These are phyloP conservation scores for Hyparrhenia diplandra DNA, from an alignment of 176 grass and related monocot genomes.

Conservation along the genomic window DNA sequence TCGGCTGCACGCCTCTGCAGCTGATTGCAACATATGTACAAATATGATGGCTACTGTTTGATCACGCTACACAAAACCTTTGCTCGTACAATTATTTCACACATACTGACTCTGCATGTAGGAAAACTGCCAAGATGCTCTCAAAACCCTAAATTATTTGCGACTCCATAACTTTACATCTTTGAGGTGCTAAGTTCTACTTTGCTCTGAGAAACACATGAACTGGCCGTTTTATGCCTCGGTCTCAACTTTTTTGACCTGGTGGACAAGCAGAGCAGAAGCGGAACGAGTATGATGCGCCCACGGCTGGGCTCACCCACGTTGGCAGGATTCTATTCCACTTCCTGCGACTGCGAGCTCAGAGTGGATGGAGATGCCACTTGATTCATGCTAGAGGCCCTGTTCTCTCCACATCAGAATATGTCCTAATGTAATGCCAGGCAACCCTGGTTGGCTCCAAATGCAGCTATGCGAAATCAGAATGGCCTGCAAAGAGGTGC, in stretches of 20 bases:
- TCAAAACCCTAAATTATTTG: background rate
- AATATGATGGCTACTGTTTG: background rate
- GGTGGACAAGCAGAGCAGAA: background rate
- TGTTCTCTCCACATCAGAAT: background rate
- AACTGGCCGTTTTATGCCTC: background rate
- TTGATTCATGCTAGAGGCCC: background rate
- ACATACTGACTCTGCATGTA: slow-evolving; percentile 14
- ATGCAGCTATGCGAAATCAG: slow-evolving; percentile 7
- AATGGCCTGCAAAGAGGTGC: slow-evolving; percentile 24
- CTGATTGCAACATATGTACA: background rate
- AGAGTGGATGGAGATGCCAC: background rate
- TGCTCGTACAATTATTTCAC: slow-evolving; percentile 30
- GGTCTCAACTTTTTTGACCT: background rate
- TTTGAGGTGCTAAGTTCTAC: background rate
- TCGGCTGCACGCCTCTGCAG: background rate
- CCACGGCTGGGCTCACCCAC: background rate
- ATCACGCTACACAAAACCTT: slow-evolving; percentile 14
- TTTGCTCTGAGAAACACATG: background rate
- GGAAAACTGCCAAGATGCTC: background rate
- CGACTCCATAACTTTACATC: background rate
- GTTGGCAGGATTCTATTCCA: background rate
- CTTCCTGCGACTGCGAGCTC: background rate
- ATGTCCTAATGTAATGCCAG: background rate
- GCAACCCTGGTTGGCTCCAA: background rate
- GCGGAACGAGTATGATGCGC: background rate